Evolutionary conservation across 345 rosid genomes (phyloP), one percentile per base, ranked within the genome.

Genomic region (Gossypium turneri): DNA sequence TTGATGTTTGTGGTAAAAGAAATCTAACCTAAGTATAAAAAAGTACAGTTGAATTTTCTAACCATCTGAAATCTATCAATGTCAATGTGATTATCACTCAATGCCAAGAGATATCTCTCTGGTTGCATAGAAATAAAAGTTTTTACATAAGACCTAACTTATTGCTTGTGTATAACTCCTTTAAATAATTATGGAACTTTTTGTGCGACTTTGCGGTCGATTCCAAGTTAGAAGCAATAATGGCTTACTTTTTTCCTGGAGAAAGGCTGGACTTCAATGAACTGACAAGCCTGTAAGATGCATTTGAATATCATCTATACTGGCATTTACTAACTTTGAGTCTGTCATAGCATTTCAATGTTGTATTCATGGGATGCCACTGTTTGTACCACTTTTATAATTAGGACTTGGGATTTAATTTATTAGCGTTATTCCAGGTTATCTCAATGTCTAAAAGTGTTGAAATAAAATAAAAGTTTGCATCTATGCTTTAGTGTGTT

Each of bases 91-190:
- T 72, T 12, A 47, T 41, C 16, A 45, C 50, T 47, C 4, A 27
- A 13, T 65, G 4, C 34, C 38, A 12, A 9, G 19, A 44, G 64
- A 7, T 41, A 53, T 20, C 3, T 25, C 34, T 73, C 12, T 55
- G 12, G 60, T n/a, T 68, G 53, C 59, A 47, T 12, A 59, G 25
- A 70, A 53, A 70, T 51, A 70, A 52, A 53, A 70, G 47, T 3
- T 56, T 56, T 56, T 19, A 9, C 68, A 11, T 4, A 3, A 64
- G 50, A 34, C 68, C 16, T 0, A 64, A 61, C 15, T n/a, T 43
- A 19, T 17, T 41, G 25, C 51, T 64, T 41, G 12, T 38, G 19
- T 63, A 17, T 29, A 20, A 65, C 17, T 29, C 48, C 11, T 27
- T 20, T 8, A 20, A 53, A 74, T 38, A 20, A 22, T 29, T 24